Percentiles rank a stretch among this genome's conserved stretches.
Evolutionary conservation across 2,329 filamentous ascomycete species (phyloP).

Genomic region (Epicoccum nigrum): DNA sequence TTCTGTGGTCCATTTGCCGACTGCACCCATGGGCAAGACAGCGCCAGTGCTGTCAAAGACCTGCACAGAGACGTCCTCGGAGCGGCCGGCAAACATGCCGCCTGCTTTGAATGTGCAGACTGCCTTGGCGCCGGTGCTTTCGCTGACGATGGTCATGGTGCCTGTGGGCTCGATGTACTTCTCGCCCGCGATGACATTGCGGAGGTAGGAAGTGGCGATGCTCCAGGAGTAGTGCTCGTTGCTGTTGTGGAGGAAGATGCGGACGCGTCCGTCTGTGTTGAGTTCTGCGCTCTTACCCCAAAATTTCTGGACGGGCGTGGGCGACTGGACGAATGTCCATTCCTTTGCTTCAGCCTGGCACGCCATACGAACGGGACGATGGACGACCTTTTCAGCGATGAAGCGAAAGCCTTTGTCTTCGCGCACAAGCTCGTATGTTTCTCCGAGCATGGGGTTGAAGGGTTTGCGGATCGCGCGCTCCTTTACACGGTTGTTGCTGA

Average conservation of each 20-base stretch:
- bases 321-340: constrained; percentile 88
- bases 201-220: constrained; percentile 84
- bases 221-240: constrained; percentile 90
- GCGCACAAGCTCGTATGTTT: constrained; percentile 91
- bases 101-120: constrained; percentile 91
- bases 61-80: constrained; percentile 85
- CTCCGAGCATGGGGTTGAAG: constrained; percentile 95
- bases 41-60: constrained; percentile 70
- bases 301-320: constrained; percentile 92
- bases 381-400: constrained; percentile 92
- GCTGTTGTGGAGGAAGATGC: constrained; percentile 74
- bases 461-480: constrained; percentile 94
- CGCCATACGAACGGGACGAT: constrained; percentile 89
- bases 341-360: constrained; percentile 86
- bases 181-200: constrained; percentile 96
- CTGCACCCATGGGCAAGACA: constrained; percentile 69
- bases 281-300: constrained; percentile 98
- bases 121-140: constrained; percentile 81
- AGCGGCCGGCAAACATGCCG: constrained; percentile 95
- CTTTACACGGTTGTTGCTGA: constrained; percentile 81
- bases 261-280: constrained; percentile 85
- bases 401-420: constrained; percentile 88
- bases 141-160: constrained; percentile 83
- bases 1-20: constrained; percentile 82
- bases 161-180: constrained; percentile 97